Conservation (phyloP, 192 early-diverging fungal species). For the Backusella circina region DNA sequence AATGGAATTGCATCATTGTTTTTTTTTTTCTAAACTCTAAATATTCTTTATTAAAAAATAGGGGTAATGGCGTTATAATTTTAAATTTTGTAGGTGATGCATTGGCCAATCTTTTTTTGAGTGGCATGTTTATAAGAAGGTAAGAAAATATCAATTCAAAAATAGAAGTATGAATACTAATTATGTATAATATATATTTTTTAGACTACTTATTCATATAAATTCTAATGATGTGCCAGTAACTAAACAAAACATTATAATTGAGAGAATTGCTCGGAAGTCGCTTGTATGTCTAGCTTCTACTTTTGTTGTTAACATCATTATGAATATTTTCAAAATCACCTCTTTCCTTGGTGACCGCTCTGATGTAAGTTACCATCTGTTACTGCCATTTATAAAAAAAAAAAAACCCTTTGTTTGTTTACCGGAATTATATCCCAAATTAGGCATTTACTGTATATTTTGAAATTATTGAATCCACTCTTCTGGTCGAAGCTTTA, state of each 20-base stretch:
- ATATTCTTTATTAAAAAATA: neutral
- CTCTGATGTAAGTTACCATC: conserved; percentile 25
- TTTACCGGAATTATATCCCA: neutral
- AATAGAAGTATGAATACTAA: neutral
- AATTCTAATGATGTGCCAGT: conserved; percentile 1
- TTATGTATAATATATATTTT: neutral
- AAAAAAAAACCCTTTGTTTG: neutral
- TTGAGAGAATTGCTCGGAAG: conserved; percentile 35
- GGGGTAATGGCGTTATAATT: conserved; percentile 33
- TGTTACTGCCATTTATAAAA: neutral
- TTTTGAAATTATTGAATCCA: conserved; percentile 33
- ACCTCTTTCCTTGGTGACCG: conserved; percentile 29
- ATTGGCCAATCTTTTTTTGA: conserved; percentile 30
- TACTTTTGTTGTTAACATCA: conserved; percentile 25
- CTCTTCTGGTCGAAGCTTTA: conserved; percentile 30
- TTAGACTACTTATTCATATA: conserved; percentile 29
- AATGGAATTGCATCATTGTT: too few species aligned
- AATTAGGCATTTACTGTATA: conserved; percentile 28
- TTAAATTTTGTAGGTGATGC: conserved; percentile 35
- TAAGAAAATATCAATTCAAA: neutral
- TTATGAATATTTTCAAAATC: conserved; percentile 35
- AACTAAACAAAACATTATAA: conserved; percentile 15
- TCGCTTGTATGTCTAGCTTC: conserved; percentile 26
- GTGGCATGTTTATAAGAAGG: conserved; percentile 36
- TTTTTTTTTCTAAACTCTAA: neutral